Evolutionary conservation across 2,329 filamentous ascomycete species (phyloP), one percentile per base, ranked within the genome.

Genomic region (Raffaelea albimanens): DNA sequence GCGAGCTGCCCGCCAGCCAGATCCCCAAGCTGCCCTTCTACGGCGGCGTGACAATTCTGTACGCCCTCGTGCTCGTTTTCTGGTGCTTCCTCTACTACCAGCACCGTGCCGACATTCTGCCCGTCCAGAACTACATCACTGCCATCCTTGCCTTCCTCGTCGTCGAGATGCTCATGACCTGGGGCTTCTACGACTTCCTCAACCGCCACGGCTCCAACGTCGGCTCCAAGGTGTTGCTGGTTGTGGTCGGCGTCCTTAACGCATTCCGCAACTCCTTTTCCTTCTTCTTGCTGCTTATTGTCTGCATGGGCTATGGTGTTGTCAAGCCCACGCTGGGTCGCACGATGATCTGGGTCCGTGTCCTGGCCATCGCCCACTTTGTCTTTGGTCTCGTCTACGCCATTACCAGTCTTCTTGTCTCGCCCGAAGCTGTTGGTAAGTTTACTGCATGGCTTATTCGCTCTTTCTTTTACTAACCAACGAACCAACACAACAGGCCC

Each of bases 281-380:
- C 0, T 98, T 98, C 73, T 98, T 98, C 73, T 73, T 98, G 44
- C 76, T 98, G 9, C 81, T 98, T 46, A 97, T 98, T 56, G 93
- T 98, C 29, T 98, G 93, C 66, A 98, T 98, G 93, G 93, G 93
- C 29, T 98, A 98, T 59, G 93, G 93, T 57, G 94, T 98, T 21
- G 94, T 98, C 55, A 97, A 97, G 68, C 86, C 84, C 2, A 88
- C 85, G 2, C 76, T 98, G 4, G 93, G 93, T 49, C 86, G 84
- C 59, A 90, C 89, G 13, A 98, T 98, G 93, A 80, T 91, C 55
- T 91, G 87, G 58, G 90, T 96, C 40, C 87, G 93, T 50, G 86
- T 85, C 69, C 78, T 98, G 18, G 93, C 93, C 16, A 83, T 90
- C 52, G 87, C 84, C 2, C 93, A 98, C 67, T 98, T 98, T 60